Percentiles rank a stretch among this genome's conserved stretches.
Conservation (phyloP, 2,329 filamentous ascomycete genomes). For the Cladosporium sp. region DNA sequence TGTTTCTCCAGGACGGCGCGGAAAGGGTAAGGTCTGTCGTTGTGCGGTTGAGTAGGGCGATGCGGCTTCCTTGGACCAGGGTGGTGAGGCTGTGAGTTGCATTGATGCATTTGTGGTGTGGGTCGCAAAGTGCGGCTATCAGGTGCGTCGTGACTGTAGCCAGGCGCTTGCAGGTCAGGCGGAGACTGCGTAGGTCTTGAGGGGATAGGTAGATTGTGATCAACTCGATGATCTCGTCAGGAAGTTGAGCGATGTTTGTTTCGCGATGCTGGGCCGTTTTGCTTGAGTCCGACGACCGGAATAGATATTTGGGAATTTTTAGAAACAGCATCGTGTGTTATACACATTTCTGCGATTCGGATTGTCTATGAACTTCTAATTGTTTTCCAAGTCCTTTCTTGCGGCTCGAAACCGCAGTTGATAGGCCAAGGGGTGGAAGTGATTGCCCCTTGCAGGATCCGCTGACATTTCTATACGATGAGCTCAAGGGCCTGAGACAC, state of each 20-base stretch:
- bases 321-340: background rate
- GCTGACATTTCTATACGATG: too few species aligned
- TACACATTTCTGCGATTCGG: too few species aligned
- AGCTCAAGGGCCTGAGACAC: too few species aligned
- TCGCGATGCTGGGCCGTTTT: background rate
- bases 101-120: background rate
- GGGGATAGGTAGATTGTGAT: background rate
- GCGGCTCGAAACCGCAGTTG: too few species aligned
- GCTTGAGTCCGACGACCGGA: background rate
- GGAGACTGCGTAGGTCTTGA: background rate
- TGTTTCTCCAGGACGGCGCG: background rate
- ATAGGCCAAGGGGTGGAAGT: too few species aligned
- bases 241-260: background rate
- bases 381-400: too few species aligned
- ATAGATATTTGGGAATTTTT: background rate
- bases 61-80: background rate
- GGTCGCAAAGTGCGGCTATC: background rate
- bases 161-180: conserved; percentile 2
- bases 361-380: too few species aligned
- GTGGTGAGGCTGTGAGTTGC: background rate
- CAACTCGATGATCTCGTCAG: conserved; percentile 1
- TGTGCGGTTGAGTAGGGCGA: background rate
- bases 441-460: too few species aligned
- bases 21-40: background rate
- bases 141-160: conserved; percentile 2